phyloP scores from a whole-genome alignment of 306 rosid species.

The Crotalaria pallida region DNA sequence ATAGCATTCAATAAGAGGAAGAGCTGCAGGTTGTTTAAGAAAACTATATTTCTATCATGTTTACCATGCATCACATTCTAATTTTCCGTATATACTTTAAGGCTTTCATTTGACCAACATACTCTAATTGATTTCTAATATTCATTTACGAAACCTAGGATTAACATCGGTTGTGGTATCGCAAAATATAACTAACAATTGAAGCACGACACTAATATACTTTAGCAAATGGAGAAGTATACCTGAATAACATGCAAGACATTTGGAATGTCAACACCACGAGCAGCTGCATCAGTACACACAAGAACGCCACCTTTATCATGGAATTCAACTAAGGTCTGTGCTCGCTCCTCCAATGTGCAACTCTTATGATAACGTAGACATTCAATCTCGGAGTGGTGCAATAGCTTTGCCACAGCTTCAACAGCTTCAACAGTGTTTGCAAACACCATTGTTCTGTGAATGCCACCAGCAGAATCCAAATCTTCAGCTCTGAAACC shows the following conservation, averaged over 20 bases:
- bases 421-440: slow-evolving; percentile 93
- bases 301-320: slow-evolving; percentile 90
- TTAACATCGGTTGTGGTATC: neutral
- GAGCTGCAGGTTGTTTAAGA: neutral
- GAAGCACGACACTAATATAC: neutral
- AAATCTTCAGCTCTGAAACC: slow-evolving; percentile 38
- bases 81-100: neutral
- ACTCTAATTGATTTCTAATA: neutral
- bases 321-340: slow-evolving; percentile 59
- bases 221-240: slow-evolving; percentile 15
- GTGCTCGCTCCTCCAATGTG: slow-evolving; percentile 82
- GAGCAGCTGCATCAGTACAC: slow-evolving; percentile 96
- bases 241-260: slow-evolving; percentile 94
- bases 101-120: neutral
- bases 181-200: neutral
- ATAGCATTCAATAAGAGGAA: neutral
- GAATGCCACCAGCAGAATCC: slow-evolving; percentile 35
- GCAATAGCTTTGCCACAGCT: slow-evolving; percentile 73
- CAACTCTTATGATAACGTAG: slow-evolving; percentile 76
- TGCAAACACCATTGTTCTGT: slow-evolving; percentile 83
- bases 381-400: slow-evolving; percentile 57
- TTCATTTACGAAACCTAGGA: slow-evolving; percentile 1
- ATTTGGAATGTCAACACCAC: slow-evolving; percentile 88
- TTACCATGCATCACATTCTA: neutral
- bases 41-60: neutral